Conservation (phyloP, 2,329 filamentous ascomycete species). For the Colletotrichum falcatum region DNA sequence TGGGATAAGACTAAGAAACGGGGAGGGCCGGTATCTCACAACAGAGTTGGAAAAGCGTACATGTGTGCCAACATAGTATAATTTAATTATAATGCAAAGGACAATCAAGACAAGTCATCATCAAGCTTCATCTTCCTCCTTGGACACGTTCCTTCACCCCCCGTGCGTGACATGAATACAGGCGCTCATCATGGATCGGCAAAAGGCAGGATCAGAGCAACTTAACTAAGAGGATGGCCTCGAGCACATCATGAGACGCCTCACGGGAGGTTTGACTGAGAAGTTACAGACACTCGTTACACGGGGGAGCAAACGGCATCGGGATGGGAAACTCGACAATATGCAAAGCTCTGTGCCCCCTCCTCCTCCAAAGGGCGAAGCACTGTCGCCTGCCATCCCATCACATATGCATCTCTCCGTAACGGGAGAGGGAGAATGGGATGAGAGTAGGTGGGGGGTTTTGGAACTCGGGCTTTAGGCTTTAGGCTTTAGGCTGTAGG, state of each 20-base stretch:
- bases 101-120: background rate
- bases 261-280: slow-evolving; percentile 18
- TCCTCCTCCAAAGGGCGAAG: too few species aligned
- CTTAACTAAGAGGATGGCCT: background rate
- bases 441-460: background rate
- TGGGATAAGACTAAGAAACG: background rate
- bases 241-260: background rate
- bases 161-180: background rate
- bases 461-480: background rate
- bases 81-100: slow-evolving; percentile 30
- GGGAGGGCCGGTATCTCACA: background rate
- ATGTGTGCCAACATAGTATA: slow-evolving; percentile 30
- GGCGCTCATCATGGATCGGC: background rate
- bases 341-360: background rate
- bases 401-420: slow-evolving; percentile 14
- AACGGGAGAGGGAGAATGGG: background rate
- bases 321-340: slow-evolving; percentile 23
- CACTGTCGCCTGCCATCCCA: background rate
- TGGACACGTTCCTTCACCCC: background rate
- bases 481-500: background rate
- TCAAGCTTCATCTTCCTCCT: background rate
- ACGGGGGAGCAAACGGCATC: slow-evolving; percentile 3
- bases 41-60: slow-evolving; percentile 18
- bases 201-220: background rate
- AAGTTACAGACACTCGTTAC: slow-evolving; percentile 16